Evolutionary conservation across 768 basidiomycete genomes (phyloP).

Genomic region (Leccinellum rugosiceps): DNA sequence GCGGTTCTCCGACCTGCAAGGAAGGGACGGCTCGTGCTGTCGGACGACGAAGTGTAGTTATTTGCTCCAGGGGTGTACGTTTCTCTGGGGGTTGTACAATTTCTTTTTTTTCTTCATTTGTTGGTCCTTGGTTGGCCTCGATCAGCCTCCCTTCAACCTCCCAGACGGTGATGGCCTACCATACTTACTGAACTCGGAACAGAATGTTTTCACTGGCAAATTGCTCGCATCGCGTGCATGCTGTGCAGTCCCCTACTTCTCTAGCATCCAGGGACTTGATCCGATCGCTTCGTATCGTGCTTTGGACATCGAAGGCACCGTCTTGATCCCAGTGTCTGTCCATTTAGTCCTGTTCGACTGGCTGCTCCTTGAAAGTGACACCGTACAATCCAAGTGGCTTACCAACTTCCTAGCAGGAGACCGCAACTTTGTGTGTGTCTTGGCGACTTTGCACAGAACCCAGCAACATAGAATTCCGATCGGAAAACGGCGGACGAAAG

Average conservation of each 20-base stretch:
- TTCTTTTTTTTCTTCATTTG: background rate
- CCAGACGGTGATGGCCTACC: background rate
- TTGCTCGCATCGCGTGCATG: background rate
- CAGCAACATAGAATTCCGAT: background rate
- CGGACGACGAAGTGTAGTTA: slow-evolving; percentile 36
- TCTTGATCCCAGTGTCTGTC: background rate
- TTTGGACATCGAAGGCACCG: slow-evolving; percentile 13
- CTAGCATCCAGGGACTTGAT: slow-evolving; percentile 10
- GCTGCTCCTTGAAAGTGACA: background rate
- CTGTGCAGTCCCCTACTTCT: slow-evolving; percentile 4
- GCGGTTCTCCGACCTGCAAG: slow-evolving; percentile 14
- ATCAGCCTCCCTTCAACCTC: slow-evolving; percentile 5
- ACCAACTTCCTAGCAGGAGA: background rate
- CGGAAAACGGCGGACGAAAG: background rate
- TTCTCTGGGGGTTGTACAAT: slow-evolving; percentile 3
- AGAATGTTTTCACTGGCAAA: background rate
- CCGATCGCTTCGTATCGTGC: slow-evolving; percentile 13
- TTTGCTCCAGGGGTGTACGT: slow-evolving; percentile 10
- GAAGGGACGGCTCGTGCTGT: slow-evolving; percentile 34
- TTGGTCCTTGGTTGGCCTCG: background rate
- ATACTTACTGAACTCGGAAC: background rate
- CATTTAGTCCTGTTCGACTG: background rate
- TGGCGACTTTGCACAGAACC: background rate
- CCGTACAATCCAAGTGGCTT: background rate
- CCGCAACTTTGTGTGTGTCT: background rate